A percentile compares a stretch with the other conserved stretches of the same genome.
Conservation (phyloP, 176 grass and related monocot genomes). For the Microstegium vimineum region DNA sequence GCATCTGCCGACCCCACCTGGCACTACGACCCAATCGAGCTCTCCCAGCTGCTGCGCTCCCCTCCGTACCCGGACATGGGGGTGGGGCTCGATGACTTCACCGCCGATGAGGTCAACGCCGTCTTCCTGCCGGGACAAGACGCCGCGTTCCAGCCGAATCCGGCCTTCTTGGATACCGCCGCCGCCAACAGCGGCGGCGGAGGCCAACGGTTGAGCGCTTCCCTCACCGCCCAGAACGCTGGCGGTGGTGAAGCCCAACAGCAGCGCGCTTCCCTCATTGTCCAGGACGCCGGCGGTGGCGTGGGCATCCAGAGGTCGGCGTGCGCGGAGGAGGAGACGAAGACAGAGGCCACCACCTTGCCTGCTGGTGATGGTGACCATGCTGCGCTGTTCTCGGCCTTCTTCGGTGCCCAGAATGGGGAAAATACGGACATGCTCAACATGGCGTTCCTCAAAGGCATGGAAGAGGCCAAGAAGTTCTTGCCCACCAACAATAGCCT, state of each 20-base stretch:
- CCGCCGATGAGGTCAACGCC: neutral
- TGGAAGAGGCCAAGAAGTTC: too few relatives aligned
- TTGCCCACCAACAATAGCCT: too few relatives aligned
- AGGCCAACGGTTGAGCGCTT: neutral
- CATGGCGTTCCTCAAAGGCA: too few relatives aligned
- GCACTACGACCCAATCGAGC: conserved; percentile 32
- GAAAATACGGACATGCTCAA: conserved; percentile 10
- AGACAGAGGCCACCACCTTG: neutral
- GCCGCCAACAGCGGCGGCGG: neutral
- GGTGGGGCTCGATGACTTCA: conserved; percentile 5
- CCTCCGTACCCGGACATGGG: conserved; percentile 5
- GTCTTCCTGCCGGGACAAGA: neutral
- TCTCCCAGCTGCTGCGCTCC: conserved; percentile 30
- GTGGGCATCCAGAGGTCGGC: neutral
- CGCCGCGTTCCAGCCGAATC: neutral
- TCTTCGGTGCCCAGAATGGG: conserved; percentile 6
- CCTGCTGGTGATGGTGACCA: neutral
- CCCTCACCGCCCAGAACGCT: neutral
- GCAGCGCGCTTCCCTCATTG: neutral
- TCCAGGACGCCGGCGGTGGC: neutral
- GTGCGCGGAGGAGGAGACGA: neutral
- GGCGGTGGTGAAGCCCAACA: neutral
- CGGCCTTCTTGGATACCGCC: neutral
- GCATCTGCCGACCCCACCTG: conserved; percentile 11
- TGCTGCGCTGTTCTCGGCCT: neutral